Base-by-base conservation (phyloP, 2,329 filamentous ascomycete genomes). In the Epichloe coenophiala region DNA sequence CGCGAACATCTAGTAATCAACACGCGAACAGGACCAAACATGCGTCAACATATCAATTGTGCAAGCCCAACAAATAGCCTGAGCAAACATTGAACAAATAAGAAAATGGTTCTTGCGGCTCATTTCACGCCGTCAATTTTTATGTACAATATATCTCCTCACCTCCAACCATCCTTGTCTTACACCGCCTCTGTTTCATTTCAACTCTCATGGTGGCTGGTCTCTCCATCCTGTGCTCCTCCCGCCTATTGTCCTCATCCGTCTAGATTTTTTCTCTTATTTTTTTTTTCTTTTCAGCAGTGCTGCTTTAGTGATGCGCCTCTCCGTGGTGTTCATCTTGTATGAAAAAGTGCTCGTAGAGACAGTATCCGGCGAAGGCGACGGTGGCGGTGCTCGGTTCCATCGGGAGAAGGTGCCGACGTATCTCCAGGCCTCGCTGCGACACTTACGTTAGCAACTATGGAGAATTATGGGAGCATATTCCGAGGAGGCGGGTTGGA, bases 381-480 rank as follows among this genome's bases (percentile, higher is more conserved):
- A 93, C 90, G 5, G 86, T 86, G 35, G 89, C 93, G 60, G 91
- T 95, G 57, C 93, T 60, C 93, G 85, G 73, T 95, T 95, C 72
- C 76, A 86, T 61, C 91, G 81, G 58, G 83, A 84, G 75, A 96
- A 97, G 50, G 80, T 83, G 56, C 91, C 93, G 37, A 78, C 83
- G 75, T 95, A 96, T 70, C 93, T 80, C 93, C 93, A 98, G 65
- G 86, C 79, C 75, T 98, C 93, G 65, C 93, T 98, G 12, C 39
- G 39, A 19, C 4, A 21, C 11, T n/a, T 15, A 5, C n/a, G 40
- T 49, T 38, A 49, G 47, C 21, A 19, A 35, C 12, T 12, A 4
- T 27, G 66, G 13, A 6, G 12, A 43, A 36, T 19, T 44, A 40
- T 48, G 53, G 58, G 35, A 57, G 55, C 27, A 52, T 43, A 31